phyloP scores from a whole-genome alignment of 2,329 filamentous ascomycete genomes.

The Malbranchea cinnamomea region DNA sequence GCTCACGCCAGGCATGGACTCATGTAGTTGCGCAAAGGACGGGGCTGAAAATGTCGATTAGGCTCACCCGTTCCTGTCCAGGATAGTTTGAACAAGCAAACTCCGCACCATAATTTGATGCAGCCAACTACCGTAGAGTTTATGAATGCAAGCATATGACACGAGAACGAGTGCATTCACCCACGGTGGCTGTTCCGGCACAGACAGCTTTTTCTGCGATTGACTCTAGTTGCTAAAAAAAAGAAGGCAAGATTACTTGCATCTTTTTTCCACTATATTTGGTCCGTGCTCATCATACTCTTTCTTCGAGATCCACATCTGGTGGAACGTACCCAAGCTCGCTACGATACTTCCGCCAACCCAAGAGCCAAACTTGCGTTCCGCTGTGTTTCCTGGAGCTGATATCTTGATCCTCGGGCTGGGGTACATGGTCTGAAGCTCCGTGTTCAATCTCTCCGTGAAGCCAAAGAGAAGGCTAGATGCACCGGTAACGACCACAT shows the following conservation, averaged over 20 bases:
- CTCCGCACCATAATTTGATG: no score
- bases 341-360: constrained; percentile 92
- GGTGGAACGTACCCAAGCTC: constrained; percentile 92
- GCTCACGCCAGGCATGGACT: no score
- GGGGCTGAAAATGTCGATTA: no score
- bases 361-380: constrained; percentile 87
- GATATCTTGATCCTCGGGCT: constrained; percentile 77
- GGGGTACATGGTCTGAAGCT: constrained; percentile 69
- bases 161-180: no score
- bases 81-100: no score
- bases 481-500: constrained; percentile 86
- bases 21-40: no score
- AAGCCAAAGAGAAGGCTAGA: constrained; percentile 80
- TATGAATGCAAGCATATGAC: no score
- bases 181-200: no score
- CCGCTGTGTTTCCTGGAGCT: constrained; percentile 69
- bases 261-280: constrained; percentile 86
- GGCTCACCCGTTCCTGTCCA: no score
- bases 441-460: constrained; percentile 74
- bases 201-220: no score
- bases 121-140: no score
- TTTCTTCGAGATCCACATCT: constrained; percentile 97
- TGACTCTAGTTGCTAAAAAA: no score
- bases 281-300: constrained; percentile 94
- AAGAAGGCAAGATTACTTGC: constrained; percentile 46